A percentile compares a stretch with the other conserved stretches of the same genome.
Conservation (phyloP, 2,329 filamentous ascomycete species). For the Ceratocystis eucalypticola region DNA sequence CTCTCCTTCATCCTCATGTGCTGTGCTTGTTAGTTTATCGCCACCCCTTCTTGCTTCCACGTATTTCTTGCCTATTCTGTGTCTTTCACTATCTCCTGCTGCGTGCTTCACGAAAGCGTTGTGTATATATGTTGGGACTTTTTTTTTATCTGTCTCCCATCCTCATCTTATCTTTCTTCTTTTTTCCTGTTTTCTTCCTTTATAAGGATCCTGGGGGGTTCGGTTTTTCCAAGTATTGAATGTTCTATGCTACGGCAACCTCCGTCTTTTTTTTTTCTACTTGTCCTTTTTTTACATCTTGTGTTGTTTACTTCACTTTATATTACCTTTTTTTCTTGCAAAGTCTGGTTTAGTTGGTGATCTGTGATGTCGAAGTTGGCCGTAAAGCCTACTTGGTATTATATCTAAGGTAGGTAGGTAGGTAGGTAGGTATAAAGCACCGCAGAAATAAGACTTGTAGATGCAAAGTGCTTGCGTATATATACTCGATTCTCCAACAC, state of each 20-base stretch:
- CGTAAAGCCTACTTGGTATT: no score
- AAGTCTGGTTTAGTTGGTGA: no score
- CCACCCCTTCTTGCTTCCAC: background rate
- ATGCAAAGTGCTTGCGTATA: background rate
- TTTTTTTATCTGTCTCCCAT: no score
- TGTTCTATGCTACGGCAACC: background rate
- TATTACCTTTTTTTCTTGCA: no score
- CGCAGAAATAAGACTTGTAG: background rate
- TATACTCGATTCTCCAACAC: background rate
- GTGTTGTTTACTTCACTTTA: background rate
- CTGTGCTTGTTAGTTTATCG: background rate
- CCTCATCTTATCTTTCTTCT: background rate
- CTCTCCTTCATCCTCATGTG: background rate
- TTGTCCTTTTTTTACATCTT: background rate
- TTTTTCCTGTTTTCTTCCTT: background rate
- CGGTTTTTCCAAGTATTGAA: background rate
- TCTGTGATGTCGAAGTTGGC: no score
- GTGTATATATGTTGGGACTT: constrained; percentile 1
- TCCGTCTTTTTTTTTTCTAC: background rate
- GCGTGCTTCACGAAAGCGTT: background rate
- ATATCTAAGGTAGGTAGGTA: no score
- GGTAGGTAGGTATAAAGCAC: background rate
- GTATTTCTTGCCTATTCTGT: background rate
- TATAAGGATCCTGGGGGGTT: background rate
- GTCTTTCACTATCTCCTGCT: constrained; percentile 1